These are phyloP conservation scores for Tuber microsphaerosporum DNA, from an alignment of 495 filamentous ascomycete species.

Conservation along the genomic window DNA sequence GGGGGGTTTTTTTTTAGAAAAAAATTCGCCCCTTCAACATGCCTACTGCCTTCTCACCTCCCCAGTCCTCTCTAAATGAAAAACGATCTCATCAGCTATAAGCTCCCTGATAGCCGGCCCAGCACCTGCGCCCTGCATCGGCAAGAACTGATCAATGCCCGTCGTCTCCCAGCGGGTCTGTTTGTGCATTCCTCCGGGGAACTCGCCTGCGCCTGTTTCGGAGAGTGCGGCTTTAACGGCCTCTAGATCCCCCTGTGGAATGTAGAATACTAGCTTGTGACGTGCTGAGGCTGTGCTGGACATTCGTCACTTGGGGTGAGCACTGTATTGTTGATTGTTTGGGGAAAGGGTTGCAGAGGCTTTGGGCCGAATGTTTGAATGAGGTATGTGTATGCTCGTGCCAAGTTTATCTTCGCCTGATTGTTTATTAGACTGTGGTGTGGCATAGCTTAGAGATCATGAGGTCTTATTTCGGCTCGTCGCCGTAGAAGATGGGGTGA, in stretches of 20 bases:
- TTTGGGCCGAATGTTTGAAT: not conserved
- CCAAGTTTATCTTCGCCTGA: not conserved
- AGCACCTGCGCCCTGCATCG: conserved; percentile 47
- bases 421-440: not conserved
- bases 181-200: conserved; percentile 57
- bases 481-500: not conserved
- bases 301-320: not conserved
- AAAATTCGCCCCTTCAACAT: conserved; percentile 57
- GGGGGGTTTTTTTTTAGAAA: not conserved
- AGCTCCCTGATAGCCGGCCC: conserved; percentile 55
- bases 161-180: conserved; percentile 53
- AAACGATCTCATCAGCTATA: conserved; percentile 38
- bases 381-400: not conserved
- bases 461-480: not conserved
- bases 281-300: conserved; percentile 9
- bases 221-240: conserved; percentile 57
- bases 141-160: conserved; percentile 58
- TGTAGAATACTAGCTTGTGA: conserved; percentile 57
- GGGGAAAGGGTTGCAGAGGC: not conserved
- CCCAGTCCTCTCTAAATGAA: conserved; percentile 47
- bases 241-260: conserved; percentile 48
- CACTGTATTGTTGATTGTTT: not conserved
- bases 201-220: conserved; percentile 56
- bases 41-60: conserved; percentile 51
- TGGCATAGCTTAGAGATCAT: not conserved